phyloP scores from a whole-genome alignment of 2,329 filamentous ascomycete species.

The Orbilia oligospora region DNA sequence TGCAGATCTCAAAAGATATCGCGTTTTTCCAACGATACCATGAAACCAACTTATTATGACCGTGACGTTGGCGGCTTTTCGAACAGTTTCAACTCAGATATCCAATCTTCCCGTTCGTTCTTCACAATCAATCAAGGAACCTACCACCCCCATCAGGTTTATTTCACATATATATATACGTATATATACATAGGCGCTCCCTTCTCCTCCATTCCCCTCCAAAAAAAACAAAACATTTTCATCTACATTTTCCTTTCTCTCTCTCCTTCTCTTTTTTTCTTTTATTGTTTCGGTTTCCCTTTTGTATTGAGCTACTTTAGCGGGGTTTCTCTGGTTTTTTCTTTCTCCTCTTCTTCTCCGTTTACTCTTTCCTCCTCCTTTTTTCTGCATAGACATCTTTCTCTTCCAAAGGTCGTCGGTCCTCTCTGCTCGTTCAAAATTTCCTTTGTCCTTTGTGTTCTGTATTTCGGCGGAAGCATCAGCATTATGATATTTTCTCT shows the following conservation, averaged over 20 bases:
- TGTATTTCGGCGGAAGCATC: constrained; percentile 42
- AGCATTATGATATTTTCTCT: constrained; percentile 31
- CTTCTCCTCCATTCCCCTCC: too few relatives aligned
- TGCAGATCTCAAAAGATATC: constrained; percentile 18
- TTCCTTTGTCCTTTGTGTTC: constrained; percentile 45
- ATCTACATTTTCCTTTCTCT: constrained; percentile 13
- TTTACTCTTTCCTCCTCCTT: constrained; percentile 24
- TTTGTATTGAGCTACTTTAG: constrained; percentile 21
- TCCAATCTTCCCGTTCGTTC: constrained; percentile 28
- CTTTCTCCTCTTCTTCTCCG: constrained; percentile 1
- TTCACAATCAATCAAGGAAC: neutral
- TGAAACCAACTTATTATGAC: constrained; percentile 50
- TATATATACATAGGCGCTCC: constrained; percentile 12
- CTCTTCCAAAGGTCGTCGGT: constrained; percentile 27
- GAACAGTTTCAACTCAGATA: constrained; percentile 31
- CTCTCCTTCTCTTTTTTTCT: too few relatives aligned
- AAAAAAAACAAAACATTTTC: constrained; percentile 8
- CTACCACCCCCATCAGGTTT: neutral
- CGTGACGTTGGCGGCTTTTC: constrained; percentile 41
- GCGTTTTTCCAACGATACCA: constrained; percentile 43
- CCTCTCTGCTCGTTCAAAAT: constrained; percentile 26
- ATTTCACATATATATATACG: too few relatives aligned
- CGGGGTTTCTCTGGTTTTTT: constrained; percentile 23
- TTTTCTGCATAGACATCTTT: constrained; percentile 47
- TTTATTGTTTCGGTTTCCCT: neutral